Evolutionary conservation across 495 filamentous ascomycete species (phyloP), one percentile per base, ranked within the genome.

Genomic region (Sabuloglossum arenarium): DNA sequence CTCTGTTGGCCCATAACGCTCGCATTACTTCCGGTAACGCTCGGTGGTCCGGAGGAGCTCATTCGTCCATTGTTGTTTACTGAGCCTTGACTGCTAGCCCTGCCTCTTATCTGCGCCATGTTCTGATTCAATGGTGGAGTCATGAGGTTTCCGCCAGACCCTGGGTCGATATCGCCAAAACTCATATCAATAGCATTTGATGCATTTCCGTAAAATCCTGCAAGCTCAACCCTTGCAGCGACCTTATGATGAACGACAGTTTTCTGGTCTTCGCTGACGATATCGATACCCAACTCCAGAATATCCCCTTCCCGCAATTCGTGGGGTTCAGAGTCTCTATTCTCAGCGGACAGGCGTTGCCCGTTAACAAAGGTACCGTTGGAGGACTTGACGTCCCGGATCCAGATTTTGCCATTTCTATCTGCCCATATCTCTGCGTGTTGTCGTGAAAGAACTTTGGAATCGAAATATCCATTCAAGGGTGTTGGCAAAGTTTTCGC

Each of bases 331-430:
- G 89, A 95, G 62, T 98, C 91, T 59, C 86, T 76, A 62, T 94
- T 96, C 62, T 98, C 91, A 28, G 78, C 84, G 9, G 91, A 96
- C 52, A 98, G 65, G 25, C 91, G 79, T 19, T 80, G 75, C n/a
- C 86, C 88, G 58, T 96, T 98, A 54, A 98, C 89, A 67, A 98
- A 98, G 0, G 91, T 98, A 42, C 91, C 91, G 62, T 98, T 98
- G 1, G 91, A 97, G 3, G 91, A 97, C 66, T 95, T 97, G 60
- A 98, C 84, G 69, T 98, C 91, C 32, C 88, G 80, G 61, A 98
- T 97, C 80, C 81, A 97, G 54, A 98, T 80, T 64, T 91, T 94
- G 14, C 91, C 90, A 59, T 75, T 76, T 56, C 80, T 75, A 53
- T 96, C 88, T 24, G 90, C 90, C 86, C 87, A 98, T 19, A 97